These are phyloP conservation scores for cucumber (Cucumis sativus) DNA, from an alignment of 306 rosid genomes.

Conservation along the genomic window Cucumber_9930_V3 NC_026657.2:33341001-33341500, in stretches of 20 bases:
- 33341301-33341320: neutral
- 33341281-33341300: neutral
- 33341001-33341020: too few relatives aligned
- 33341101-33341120: too few relatives aligned
- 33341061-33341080: too few relatives aligned
- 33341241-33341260: neutral
- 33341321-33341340: neutral
- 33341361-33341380: constrained; percentile 55
- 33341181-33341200: neutral
- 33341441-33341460: constrained; percentile 21
- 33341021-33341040: too few relatives aligned
- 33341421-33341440: constrained; percentile 27
- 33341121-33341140: too few relatives aligned
- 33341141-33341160: too few relatives aligned
- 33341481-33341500: neutral
- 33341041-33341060: too few relatives aligned
- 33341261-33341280: neutral
- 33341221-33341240: neutral
- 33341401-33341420: constrained; percentile 61
- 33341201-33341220: neutral
- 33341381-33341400: constrained; percentile 48
- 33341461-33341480: neutral
- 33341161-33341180: too few relatives aligned
- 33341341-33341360: constrained; percentile 11
- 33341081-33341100: too few relatives aligned